Conservation (phyloP, 306 rosid species). For the Neltuma alba region DNA sequence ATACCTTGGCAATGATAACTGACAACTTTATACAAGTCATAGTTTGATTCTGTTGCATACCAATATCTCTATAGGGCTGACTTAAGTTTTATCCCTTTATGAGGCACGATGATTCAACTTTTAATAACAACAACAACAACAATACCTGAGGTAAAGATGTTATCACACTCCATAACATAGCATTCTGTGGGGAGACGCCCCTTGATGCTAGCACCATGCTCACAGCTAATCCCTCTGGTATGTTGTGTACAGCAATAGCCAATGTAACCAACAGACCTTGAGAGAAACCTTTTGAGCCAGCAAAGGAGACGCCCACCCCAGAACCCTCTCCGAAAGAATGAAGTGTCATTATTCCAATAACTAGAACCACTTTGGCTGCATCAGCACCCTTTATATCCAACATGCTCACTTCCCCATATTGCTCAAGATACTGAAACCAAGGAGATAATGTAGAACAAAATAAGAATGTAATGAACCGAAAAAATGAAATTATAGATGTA, state of each 20-base stretch:
- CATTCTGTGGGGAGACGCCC: conserved; percentile 98
- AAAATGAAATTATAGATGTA: neutral
- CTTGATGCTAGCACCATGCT: conserved; percentile 98
- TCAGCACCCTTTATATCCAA: conserved; percentile 98
- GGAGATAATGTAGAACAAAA: conserved; percentile 31
- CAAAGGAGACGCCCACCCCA: conserved; percentile 99
- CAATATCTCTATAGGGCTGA: neutral
- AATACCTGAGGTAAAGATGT: conserved; percentile 98
- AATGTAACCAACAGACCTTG: conserved; percentile 97
- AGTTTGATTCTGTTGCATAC: neutral
- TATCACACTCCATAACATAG: conserved; percentile 96
- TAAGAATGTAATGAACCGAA: conserved; percentile 31
- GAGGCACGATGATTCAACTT: conserved; percentile 26
- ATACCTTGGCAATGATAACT: neutral
- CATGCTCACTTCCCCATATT: conserved; percentile 98
- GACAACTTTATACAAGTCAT: neutral
- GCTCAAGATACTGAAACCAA: conserved; percentile 92
- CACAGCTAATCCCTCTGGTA: conserved; percentile 99
- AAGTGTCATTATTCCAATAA: conserved; percentile 97
- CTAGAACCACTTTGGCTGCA: conserved; percentile 91
- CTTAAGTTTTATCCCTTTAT: conserved; percentile 25
- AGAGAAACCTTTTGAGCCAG: conserved; percentile 94
- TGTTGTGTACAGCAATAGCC: conserved; percentile 98
- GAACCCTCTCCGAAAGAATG: conserved; percentile 99
- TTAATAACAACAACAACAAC: neutral